Conservation (phyloP, 345 rosid species). For the Populus euphratica region DNA sequence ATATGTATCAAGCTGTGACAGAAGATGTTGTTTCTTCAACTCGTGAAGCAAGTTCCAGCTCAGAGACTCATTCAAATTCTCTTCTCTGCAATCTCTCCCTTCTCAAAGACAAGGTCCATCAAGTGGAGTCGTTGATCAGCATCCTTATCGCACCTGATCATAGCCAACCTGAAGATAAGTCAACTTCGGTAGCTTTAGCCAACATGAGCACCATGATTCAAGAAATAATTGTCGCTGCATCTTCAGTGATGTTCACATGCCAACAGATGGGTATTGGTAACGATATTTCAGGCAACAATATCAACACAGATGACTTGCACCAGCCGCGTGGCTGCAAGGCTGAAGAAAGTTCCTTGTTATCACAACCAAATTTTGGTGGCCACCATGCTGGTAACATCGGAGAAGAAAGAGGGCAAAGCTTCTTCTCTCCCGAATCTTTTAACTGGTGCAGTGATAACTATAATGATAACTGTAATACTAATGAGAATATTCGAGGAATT, state of each 20-base stretch:
- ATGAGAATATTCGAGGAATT: not conserved
- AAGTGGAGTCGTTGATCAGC: constrained; percentile 52
- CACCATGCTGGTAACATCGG: not conserved
- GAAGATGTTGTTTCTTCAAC: constrained; percentile 22
- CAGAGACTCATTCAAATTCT: constrained; percentile 34
- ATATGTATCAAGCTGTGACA: constrained; percentile 20
- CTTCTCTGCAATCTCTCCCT: constrained; percentile 53
- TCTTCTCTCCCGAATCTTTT: constrained; percentile 20
- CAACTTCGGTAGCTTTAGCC: constrained; percentile 44
- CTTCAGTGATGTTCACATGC: constrained; percentile 62
- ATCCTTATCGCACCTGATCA: constrained; percentile 36
- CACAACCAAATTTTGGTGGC: constrained; percentile 11
- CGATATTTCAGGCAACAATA: constrained; percentile 7
- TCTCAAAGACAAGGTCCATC: constrained; percentile 60
- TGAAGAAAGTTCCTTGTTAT: not conserved
- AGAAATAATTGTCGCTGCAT: constrained; percentile 57
- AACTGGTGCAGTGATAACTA: constrained; percentile 32
- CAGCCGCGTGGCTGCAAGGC: constrained; percentile 1
- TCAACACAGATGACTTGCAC: constrained; percentile 10
- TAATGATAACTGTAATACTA: not conserved
- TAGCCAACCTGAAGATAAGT: constrained; percentile 25
- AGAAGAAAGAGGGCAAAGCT: constrained; percentile 31
- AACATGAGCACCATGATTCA: constrained; percentile 50
- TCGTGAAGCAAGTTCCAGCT: constrained; percentile 14
- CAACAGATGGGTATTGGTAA: constrained; percentile 44